Conservation (phyloP, 805 yeast species). For the Saccharomyces kudriavzevii region DNA sequence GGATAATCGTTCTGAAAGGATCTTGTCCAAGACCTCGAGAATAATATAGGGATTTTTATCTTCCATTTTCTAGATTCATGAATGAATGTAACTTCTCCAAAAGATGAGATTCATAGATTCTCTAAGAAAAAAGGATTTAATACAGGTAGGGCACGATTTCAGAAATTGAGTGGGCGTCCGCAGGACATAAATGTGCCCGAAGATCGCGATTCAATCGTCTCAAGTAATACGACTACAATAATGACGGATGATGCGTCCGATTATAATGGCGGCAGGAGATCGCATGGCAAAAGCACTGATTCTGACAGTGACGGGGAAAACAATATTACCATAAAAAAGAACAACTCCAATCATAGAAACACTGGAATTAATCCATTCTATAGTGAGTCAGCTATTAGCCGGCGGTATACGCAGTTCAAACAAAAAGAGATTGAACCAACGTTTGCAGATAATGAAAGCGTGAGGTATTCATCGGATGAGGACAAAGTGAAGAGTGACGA, state of each 20-base stretch:
- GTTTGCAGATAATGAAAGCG: not conserved
- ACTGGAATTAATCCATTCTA: not conserved
- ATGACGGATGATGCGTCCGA: slow-evolving; percentile 4
- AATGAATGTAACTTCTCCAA: not conserved
- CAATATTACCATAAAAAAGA: not conserved
- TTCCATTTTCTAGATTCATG: not conserved
- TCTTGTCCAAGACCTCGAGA: not conserved
- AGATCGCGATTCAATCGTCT: slow-evolving; percentile 18
- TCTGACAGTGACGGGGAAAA: not conserved
- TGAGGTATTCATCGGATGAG: not conserved
- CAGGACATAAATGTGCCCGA: not conserved
- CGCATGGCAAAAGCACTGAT: not conserved
- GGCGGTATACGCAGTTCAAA: not conserved
- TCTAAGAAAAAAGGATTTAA: not conserved
- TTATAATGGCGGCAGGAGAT: not conserved
- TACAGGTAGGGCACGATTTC: not conserved
- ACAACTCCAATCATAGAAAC: not conserved
- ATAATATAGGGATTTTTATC: not conserved
- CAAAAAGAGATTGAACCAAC: not conserved
- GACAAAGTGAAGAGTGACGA: slow-evolving; percentile 4
- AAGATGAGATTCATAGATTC: not conserved
- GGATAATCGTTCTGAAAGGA: not conserved
- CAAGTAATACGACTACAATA: slow-evolving; percentile 17
- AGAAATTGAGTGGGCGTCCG: not conserved
- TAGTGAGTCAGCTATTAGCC: not conserved